phyloP scores from a whole-genome alignment of 768 basidiomycete genomes.

The Leccinum uliginosum region DNA sequence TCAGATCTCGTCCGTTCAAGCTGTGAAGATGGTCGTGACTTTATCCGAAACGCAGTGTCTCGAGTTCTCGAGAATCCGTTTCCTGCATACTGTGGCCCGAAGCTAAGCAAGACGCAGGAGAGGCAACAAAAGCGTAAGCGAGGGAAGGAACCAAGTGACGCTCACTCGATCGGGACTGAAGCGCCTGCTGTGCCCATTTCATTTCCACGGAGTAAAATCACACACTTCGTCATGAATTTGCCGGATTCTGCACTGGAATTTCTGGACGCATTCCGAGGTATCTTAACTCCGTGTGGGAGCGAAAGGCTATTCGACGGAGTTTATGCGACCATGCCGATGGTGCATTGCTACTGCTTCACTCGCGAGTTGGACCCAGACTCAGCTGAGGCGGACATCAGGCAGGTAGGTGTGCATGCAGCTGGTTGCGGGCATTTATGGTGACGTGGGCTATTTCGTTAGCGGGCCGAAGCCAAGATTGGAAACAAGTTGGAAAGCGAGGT shows the following conservation, averaged over 20 bases:
- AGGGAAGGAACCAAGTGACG: constrained; percentile 13
- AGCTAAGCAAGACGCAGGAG: constrained; percentile 28
- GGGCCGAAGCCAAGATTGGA: constrained; percentile 67
- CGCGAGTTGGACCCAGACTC: constrained; percentile 65
- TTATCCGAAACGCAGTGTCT: constrained; percentile 61
- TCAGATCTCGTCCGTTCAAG: constrained; percentile 60
- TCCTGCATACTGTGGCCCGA: constrained; percentile 48
- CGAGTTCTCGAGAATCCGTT: constrained; percentile 65
- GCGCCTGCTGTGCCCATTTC: constrained; percentile 7
- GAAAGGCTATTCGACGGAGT: constrained; percentile 44
- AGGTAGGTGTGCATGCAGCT: constrained; percentile 47
- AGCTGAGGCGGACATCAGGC: constrained; percentile 73
- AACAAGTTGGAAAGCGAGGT: constrained; percentile 46
- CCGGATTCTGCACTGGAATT: constrained; percentile 90
- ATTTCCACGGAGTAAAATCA: constrained; percentile 51
- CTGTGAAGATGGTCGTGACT: constrained; percentile 83
- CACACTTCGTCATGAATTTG: constrained; percentile 97
- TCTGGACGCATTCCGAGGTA: constrained; percentile 81
- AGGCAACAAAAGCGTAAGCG: constrained; percentile 45
- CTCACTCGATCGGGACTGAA: neutral
- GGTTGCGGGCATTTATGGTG: constrained; percentile 2
- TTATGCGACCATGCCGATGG: constrained; percentile 65
- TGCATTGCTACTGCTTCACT: constrained; percentile 97
- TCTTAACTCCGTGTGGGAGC: constrained; percentile 42
- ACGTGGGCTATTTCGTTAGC: constrained; percentile 39